A percentile compares a stretch with the other conserved stretches of the same genome.
phyloP scores from a whole-genome alignment of 768 basidiomycete genomes.

The Tephrocybe sp. region DNA sequence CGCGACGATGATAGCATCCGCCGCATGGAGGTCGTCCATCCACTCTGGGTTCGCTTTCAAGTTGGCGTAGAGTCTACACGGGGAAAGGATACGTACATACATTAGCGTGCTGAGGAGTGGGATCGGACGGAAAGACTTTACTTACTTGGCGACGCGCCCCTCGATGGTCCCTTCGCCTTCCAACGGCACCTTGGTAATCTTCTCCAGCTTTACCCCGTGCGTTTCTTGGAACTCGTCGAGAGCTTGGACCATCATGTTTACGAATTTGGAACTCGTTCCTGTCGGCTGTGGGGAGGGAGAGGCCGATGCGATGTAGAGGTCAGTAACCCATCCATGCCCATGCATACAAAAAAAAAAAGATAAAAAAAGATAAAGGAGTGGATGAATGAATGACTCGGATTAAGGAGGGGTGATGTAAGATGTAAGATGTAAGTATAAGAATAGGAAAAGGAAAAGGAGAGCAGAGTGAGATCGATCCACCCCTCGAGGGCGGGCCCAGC shows the following conservation, averaged over 20 bases:
- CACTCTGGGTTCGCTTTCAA: slow-evolving; percentile 64
- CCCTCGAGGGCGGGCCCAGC: no score
- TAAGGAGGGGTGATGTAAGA: no score
- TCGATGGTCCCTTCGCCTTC: slow-evolving; percentile 95
- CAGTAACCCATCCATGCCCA: no score
- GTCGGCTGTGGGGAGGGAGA: slow-evolving; percentile 53
- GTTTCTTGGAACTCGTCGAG: slow-evolving; percentile 63
- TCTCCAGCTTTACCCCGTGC: slow-evolving; percentile 61
- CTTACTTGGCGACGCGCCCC: slow-evolving; percentile 70
- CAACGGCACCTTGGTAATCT: slow-evolving; percentile 81
- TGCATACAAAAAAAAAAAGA: background rate
- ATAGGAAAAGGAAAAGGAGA: no score
- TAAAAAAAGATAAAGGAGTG: background rate
- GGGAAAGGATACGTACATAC: background rate
- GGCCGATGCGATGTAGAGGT: background rate
- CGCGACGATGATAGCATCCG: slow-evolving; percentile 88
- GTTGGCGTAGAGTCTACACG: slow-evolving; percentile 57
- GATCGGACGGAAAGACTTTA: no score
- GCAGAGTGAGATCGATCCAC: no score
- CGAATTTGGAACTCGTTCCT: slow-evolving; percentile 82
- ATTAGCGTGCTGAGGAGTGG: background rate
- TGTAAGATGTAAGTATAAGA: no score
- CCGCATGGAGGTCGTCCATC: slow-evolving; percentile 71
- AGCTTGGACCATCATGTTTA: slow-evolving; percentile 75
- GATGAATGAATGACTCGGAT: no score